A percentile compares a stretch with the other conserved stretches of the same genome.
Evolutionary conservation across 2,329 filamentous ascomycete genomes (phyloP).

Genomic region (Dryadomyces sulphureus): DNA sequence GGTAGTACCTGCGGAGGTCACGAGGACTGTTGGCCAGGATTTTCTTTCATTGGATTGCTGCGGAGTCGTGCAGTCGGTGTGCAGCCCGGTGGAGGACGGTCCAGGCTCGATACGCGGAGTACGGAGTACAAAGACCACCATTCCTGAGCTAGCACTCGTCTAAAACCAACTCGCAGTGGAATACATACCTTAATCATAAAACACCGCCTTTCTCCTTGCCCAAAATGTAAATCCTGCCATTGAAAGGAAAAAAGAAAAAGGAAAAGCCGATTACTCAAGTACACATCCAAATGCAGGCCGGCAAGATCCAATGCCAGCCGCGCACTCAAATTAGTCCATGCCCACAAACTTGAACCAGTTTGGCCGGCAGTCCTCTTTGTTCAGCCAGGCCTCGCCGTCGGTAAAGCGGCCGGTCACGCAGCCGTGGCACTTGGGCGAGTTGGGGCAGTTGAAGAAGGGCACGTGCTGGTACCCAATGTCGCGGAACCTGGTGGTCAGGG

Average conservation of each 20-base stretch:
- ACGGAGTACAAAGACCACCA: too few species aligned
- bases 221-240: slow-evolving; percentile 4
- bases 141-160: too few species aligned
- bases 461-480: slow-evolving; percentile 98
- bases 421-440: slow-evolving; percentile 67
- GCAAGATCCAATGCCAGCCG: neutral
- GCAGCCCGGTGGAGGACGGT: too few species aligned
- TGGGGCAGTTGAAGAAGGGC: slow-evolving; percentile 97
- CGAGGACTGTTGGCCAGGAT: too few species aligned
- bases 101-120: too few species aligned
- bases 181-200: neutral
- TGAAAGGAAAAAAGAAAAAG: neutral
- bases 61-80: too few species aligned
- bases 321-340: slow-evolving; percentile 40
- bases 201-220: slow-evolving; percentile 4
- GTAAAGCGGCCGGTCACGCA: slow-evolving; percentile 81
- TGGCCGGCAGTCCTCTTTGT: slow-evolving; percentile 84
- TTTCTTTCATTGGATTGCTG: too few species aligned
- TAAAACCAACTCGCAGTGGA: too few species aligned
- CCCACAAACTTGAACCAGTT: slow-evolving; percentile 96
- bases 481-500: slow-evolving; percentile 58
- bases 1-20: too few species aligned
- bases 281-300: neutral
- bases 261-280: too few species aligned
- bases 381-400: slow-evolving; percentile 71